A percentile compares a stretch with the other conserved stretches of the same genome.
Conservation (phyloP, 768 basidiomycete genomes). For the Vararia minispora region DNA sequence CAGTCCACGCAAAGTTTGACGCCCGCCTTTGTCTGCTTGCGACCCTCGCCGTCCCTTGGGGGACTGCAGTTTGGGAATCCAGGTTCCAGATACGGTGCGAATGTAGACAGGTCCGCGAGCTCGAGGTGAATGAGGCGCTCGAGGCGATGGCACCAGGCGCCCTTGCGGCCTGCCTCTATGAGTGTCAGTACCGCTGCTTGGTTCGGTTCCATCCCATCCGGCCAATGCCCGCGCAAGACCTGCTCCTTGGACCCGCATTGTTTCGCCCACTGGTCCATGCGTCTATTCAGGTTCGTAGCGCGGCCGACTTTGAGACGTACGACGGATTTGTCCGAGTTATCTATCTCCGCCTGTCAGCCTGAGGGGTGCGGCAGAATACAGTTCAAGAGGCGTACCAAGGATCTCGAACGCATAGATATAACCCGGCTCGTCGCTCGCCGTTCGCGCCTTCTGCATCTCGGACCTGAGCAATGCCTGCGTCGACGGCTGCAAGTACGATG, state of each 20-base stretch:
- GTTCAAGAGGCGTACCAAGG: slow-evolving; percentile 34
- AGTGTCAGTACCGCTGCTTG: slow-evolving; percentile 44
- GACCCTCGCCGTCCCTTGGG: slow-evolving; percentile 16
- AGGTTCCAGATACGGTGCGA: slow-evolving; percentile 48
- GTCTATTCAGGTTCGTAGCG: slow-evolving; percentile 57
- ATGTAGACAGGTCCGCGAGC: slow-evolving; percentile 53
- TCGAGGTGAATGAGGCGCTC: slow-evolving; percentile 78
- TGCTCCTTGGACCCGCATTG: slow-evolving; percentile 73
- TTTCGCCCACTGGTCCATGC: slow-evolving; percentile 72
- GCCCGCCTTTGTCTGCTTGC: slow-evolving; percentile 4
- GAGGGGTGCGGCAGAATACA: neutral
- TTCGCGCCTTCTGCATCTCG: slow-evolving; percentile 44
- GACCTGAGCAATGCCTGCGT: slow-evolving; percentile 46
- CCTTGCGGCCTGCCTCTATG: slow-evolving; percentile 48
- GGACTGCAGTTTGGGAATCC: slow-evolving; percentile 28
- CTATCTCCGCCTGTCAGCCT: slow-evolving; percentile 13
- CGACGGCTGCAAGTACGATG: slow-evolving; percentile 45
- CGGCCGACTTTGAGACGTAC: slow-evolving; percentile 75
- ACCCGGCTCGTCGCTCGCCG: slow-evolving; percentile 50
- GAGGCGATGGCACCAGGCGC: slow-evolving; percentile 59
- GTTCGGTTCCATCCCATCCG: slow-evolving; percentile 35
- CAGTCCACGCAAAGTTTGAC: slow-evolving; percentile 31
- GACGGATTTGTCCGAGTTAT: slow-evolving; percentile 24
- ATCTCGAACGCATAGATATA: slow-evolving; percentile 83
- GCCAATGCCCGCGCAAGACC: slow-evolving; percentile 66